Conservation (phyloP, 2,329 filamentous ascomycete genomes). For the Aspergillus japonicus region DNA sequence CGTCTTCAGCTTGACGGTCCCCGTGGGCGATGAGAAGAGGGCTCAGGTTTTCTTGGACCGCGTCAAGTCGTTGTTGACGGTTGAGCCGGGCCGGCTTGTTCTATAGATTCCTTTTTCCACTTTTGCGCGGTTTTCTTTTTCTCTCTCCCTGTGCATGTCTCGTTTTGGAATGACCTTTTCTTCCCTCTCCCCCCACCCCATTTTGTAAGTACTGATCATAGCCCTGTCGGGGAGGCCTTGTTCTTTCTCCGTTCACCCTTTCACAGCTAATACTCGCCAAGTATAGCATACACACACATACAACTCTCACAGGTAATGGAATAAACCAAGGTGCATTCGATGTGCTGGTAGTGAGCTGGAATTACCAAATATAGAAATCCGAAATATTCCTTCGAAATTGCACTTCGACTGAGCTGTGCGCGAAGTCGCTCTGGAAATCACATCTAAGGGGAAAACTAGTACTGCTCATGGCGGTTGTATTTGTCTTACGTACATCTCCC, state of each 20-base stretch:
- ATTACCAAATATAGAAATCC: background rate
- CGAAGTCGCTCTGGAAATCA: background rate
- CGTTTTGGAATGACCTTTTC: background rate
- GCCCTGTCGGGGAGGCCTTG: background rate
- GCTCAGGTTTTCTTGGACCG: constrained; percentile 80
- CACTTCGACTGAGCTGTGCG: background rate
- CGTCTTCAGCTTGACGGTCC: constrained; percentile 77
- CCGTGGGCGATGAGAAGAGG: constrained; percentile 75
- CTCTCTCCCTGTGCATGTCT: background rate
- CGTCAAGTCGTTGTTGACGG: constrained; percentile 79
- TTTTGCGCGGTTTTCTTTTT: background rate
- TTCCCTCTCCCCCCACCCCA: background rate
- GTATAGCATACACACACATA: background rate
- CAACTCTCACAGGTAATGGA: constrained; percentile 1
- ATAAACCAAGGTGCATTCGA: background rate
- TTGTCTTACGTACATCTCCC: background rate
- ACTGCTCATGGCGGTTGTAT: background rate
- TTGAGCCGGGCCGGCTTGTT: constrained; percentile 74
- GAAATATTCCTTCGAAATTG: background rate
- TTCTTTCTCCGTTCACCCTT: background rate
- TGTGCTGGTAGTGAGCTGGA: background rate
- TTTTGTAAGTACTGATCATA: background rate
- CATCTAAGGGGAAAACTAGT: background rate
- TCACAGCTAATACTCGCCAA: background rate
- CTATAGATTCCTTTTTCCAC: constrained; percentile 34